These are phyloP conservation scores for Heliamphora pulchella DNA, from an alignment of 179 eudicot genomes.

Conservation along the genomic window DNA sequence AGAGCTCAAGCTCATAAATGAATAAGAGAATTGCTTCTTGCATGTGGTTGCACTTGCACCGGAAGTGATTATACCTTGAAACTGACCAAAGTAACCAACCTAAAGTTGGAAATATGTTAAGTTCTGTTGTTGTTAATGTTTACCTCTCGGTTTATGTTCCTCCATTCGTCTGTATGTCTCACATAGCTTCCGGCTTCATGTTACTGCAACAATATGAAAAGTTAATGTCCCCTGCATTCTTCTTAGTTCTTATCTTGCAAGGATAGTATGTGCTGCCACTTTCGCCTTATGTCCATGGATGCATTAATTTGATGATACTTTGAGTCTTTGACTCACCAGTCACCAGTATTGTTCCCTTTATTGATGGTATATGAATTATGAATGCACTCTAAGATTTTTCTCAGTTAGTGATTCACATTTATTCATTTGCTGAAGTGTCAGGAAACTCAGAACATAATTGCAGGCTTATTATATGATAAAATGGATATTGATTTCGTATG, in stretches of 20 bases:
- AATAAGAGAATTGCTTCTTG: neutral
- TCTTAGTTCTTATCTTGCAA: neutral
- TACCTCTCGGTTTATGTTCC: constrained; percentile 3
- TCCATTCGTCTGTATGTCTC: neutral
- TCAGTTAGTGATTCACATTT: neutral
- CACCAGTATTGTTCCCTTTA: neutral
- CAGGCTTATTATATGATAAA: neutral
- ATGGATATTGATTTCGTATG: neutral
- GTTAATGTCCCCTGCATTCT: neutral
- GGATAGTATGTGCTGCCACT: neutral
- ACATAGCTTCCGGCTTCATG: constrained; percentile 1
- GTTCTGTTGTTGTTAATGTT: neutral
- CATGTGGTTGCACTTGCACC: neutral
- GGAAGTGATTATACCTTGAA: neutral
- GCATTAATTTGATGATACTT: neutral
- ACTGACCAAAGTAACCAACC: neutral
- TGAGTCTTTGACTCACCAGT: neutral
- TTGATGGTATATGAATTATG: neutral
- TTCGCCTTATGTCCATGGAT: neutral
- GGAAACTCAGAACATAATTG: neutral
- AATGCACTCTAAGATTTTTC: neutral
- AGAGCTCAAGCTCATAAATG: neutral
- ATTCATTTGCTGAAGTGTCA: neutral
- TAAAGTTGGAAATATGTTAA: neutral
- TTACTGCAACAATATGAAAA: too few species aligned